Evolutionary conservation across 768 basidiomycete species (phyloP), one percentile per base, ranked within the genome.

Genomic region (Solioccasus polychromus): DNA sequence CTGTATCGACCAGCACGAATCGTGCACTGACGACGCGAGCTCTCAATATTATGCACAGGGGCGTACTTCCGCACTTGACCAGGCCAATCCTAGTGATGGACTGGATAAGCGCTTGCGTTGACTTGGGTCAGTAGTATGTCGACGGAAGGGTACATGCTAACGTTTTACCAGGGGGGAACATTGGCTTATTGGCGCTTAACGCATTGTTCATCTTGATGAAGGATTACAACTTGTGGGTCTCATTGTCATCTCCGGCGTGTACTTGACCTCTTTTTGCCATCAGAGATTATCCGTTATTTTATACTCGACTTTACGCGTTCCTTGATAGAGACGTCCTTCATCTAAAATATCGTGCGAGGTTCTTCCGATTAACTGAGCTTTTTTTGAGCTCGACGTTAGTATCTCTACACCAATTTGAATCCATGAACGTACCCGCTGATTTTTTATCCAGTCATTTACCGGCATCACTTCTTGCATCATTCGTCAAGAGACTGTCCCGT

Each of bases 251-350:
- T 23, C 8, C n/a, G 25, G 19, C 15, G 12, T 22, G 45, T 36
- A 29, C 41, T 36, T 57, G 42, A 30, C 37, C 4, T 44, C 7
- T n/a, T n/a, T n/a, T 35, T 42, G 23, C 35, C 42, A 42, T 35
- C 58, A 97, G 95, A 9, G 96, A 99, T 58, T 98, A 95, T 59
- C 94, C 96, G 3, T 85, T 83, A 10, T 97, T 99, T 69, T 99
- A 96, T 69, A 87, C 84, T 6, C 83, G 87, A 5, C 77, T 99
- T 2, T 98, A 98, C 62, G 77, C 83, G 1, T 88, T 97, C 62
- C 77, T 98, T 17, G 88, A 95, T 61, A 77, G 85, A 9, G 81
- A 93, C 17, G 77, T 96, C 4, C 76, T 99, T 7, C 95, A 98
- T 58, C 78, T 90, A 41, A 95, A 92, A 60, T 87, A 96, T 61